Percentiles rank a stretch among this genome's conserved stretches.
These are phyloP conservation scores for Pogostemon cablin DNA, from an alignment of 257 asterid species.

Conservation along the genomic window DNA sequence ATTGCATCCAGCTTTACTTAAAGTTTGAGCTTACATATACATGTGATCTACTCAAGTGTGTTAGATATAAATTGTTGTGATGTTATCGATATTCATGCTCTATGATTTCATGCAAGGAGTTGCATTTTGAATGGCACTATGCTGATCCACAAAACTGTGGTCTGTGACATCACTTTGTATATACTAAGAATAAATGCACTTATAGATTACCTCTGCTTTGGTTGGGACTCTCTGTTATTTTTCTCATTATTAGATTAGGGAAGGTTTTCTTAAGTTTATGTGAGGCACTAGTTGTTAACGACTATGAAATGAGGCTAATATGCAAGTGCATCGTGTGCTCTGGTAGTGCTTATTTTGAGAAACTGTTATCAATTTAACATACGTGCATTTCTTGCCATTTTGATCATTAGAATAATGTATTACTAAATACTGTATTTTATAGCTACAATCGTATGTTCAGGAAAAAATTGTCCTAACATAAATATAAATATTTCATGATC, in stretches of 20 bases:
- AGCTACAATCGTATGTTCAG: neutral
- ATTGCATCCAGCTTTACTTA: neutral
- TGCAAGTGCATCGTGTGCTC: conserved; percentile 2
- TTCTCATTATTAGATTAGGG: neutral
- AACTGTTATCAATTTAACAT: neutral
- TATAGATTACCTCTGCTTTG: neutral
- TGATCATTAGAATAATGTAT: neutral
- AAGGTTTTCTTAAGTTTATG: neutral
- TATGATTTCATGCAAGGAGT: neutral
- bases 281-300: conserved; percentile 9
- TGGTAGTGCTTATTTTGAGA: neutral
- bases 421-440: neutral
- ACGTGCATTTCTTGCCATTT: conserved; percentile 9
- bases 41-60: conserved; percentile 1
- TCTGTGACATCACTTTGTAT: neutral
- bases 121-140: neutral
- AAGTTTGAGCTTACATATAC: conserved; percentile 20
- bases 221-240: conserved; percentile 16
- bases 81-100: neutral
- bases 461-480: neutral
- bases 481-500: neutral
- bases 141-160: neutral
- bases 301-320: conserved; percentile 3
- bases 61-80: neutral
- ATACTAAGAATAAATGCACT: neutral